Evolutionary conservation across 345 rosid genomes (phyloP), one percentile per base, ranked within the genome.

Genomic region (Corchorus olitorius): DNA sequence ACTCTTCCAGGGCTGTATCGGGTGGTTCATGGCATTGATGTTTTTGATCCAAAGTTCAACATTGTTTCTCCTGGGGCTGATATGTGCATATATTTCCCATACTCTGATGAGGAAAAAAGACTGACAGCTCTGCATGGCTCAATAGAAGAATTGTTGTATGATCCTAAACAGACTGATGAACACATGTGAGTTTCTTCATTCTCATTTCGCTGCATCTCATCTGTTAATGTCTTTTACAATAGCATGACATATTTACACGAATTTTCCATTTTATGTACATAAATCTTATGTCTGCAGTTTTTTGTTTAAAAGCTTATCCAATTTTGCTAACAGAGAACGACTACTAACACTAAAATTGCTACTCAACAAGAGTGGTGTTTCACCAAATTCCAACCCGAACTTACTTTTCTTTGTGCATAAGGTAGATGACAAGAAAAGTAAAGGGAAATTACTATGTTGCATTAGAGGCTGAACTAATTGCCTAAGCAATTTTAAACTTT

Each of bases 21-120:
- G 59, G 97, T 93, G 83, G 99, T 96, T 65, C 97, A 93, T 75
- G 99, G 97, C 83, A 86, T 96, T 76, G 90, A 96, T 89, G 98
- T 96, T 73, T 96, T 96, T 74, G 97, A 96, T 85, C 97, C 99
- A 0, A 96, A 96, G 81, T 96, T 96, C 90, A 96, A 96, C 73
- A 96, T 96, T 76, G 99, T 96, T 70, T 96, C 99, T 49, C 98
- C 97, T 0, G 99, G 99, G n/a, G 95, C 97, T 5, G 99, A 96
- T 84, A 92, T 94, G 98, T 75, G 86, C 74, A 96, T 96, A 69
- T 96, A 96, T 79, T 93, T 93, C 84, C 95, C 99, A 5, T 94
- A 79, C 77, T 84, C 58, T 35, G 93, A 90, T 19, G 85, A 85
- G 82, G 78, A 80, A 54, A 89, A 83, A 63, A 86, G 99, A 75